Conservation (phyloP, 1,284 basidiomycete species). For the Lignosus rhinocerotis region DNA sequence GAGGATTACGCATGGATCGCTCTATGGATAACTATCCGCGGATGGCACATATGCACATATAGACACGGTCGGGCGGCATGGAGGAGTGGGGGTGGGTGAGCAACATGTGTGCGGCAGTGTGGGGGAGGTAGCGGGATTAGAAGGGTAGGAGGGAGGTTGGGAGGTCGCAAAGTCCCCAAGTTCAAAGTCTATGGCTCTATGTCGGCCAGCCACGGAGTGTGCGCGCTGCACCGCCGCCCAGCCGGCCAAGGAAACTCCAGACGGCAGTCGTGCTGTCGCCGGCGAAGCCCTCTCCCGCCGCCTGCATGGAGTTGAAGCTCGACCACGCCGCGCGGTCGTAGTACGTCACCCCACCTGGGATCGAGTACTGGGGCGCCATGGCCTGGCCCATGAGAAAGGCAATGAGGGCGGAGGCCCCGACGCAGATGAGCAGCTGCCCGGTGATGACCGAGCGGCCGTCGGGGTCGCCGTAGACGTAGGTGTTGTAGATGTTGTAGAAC, state of each 20-base stretch:
- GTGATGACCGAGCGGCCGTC: conserved; percentile 32
- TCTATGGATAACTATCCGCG: conserved; percentile 20
- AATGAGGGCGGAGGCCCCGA: conserved; percentile 58
- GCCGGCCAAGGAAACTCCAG: conserved; percentile 62
- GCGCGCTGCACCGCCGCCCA: conserved; percentile 70
- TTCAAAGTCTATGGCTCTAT: conserved; percentile 3
- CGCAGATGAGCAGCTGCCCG: conserved; percentile 48
- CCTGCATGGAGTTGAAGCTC: conserved; percentile 71
- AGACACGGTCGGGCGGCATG: conserved; percentile 8
- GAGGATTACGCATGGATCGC: conserved; percentile 24
- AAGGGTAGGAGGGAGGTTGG: neutral
- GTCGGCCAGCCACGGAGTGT: conserved; percentile 72
- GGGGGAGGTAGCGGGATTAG: neutral
- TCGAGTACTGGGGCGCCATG: conserved; percentile 54
- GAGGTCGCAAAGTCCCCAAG: neutral
- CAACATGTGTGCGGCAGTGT: neutral
- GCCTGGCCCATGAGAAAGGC: conserved; percentile 58
- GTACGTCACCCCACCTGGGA: conserved; percentile 68
- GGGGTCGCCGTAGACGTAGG: conserved; percentile 62
- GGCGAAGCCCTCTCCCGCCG: conserved; percentile 65
- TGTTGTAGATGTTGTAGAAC: conserved; percentile 85
- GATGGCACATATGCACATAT: conserved; percentile 22
- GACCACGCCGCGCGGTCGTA: conserved; percentile 79
- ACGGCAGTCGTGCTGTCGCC: conserved; percentile 49
- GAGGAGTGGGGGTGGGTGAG: conserved; percentile 11